Conservation (phyloP, 306 rosid genomes). For the Quillaja saponaria region DNA sequence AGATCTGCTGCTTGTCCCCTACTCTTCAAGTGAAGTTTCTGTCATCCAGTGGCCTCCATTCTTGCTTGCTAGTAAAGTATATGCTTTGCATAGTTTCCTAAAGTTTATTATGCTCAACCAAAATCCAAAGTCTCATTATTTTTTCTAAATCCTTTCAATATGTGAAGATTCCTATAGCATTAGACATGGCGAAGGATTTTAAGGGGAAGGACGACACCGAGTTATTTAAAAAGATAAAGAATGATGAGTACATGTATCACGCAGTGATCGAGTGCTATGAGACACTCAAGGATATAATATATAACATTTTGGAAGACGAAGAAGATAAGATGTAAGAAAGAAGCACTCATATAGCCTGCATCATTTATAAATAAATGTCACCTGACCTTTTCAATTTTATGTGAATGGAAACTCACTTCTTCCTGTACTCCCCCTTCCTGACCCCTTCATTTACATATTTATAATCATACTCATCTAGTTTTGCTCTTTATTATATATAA, state of each 20-base stretch:
- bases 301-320: slow-evolving; percentile 49
- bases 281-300: slow-evolving; percentile 65
- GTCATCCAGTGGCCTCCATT: slow-evolving; percentile 99
- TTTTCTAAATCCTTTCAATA: slow-evolving; percentile 27
- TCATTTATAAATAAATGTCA: background rate
- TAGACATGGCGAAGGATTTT: slow-evolving; percentile 96
- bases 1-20: slow-evolving; percentile 87
- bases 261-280: slow-evolving; percentile 94
- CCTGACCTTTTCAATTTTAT: background rate
- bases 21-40: slow-evolving; percentile 52
- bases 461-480: slow-evolving; percentile 15
- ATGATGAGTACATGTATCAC: slow-evolving; percentile 73
- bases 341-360: slow-evolving; percentile 18
- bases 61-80: slow-evolving; percentile 97
- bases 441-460: background rate
- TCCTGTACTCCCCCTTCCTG: background rate
- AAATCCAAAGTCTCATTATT: slow-evolving; percentile 22
- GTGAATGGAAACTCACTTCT: background rate
- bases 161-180: slow-evolving; percentile 91
- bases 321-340: slow-evolving; percentile 64
- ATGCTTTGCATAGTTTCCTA: slow-evolving; percentile 27
- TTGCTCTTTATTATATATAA: slow-evolving; percentile 31
- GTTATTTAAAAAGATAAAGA: slow-evolving; percentile 67
- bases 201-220: slow-evolving; percentile 74
- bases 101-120: slow-evolving; percentile 15